A percentile compares a stretch with the other conserved stretches of the same genome.
Conservation (phyloP, 352 stramenopile species). For the Peronospora destructor region DNA sequence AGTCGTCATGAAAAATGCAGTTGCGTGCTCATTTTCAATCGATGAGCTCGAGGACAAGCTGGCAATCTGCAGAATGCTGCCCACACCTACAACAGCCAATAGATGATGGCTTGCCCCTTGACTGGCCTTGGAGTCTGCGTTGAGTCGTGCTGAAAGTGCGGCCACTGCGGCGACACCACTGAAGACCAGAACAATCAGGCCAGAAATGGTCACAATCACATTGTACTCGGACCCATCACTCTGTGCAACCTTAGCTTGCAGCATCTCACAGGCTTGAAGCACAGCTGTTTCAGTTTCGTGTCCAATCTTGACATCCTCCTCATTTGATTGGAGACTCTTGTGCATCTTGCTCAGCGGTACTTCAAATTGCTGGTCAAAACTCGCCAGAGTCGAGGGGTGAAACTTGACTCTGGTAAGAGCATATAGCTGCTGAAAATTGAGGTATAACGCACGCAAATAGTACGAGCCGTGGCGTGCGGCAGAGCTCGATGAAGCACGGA, state of each 20-base stretch:
- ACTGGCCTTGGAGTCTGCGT: background rate
- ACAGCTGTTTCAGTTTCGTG: slow-evolving; percentile 13
- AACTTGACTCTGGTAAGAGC: slow-evolving; percentile 47
- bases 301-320: slow-evolving; percentile 1
- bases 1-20: slow-evolving; percentile 65
- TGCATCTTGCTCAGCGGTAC: slow-evolving; percentile 17
- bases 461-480: slow-evolving; percentile 1
- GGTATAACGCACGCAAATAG: slow-evolving; percentile 34
- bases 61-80: slow-evolving; percentile 39
- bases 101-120: slow-evolving; percentile 1
- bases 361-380: slow-evolving; percentile 31
- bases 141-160: slow-evolving; percentile 8
- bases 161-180: slow-evolving; percentile 16
- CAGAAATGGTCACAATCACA: slow-evolving; percentile 25
- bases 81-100: slow-evolving; percentile 10
- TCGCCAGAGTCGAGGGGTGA: slow-evolving; percentile 15
- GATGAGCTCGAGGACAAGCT: slow-evolving; percentile 77
- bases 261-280: slow-evolving; percentile 30
- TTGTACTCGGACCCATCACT: slow-evolving; percentile 83
- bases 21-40: slow-evolving; percentile 88
- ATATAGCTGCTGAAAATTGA: slow-evolving; percentile 60
- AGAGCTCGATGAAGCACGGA: slow-evolving; percentile 26
- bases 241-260: slow-evolving; percentile 45
- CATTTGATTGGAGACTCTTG: slow-evolving; percentile 4
- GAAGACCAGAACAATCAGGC: slow-evolving; percentile 33